Evolutionary conservation across 305 asterid genomes (phyloP), one percentile per base, ranked within the genome.

Genomic region (Fraxinus floribunda): DNA sequence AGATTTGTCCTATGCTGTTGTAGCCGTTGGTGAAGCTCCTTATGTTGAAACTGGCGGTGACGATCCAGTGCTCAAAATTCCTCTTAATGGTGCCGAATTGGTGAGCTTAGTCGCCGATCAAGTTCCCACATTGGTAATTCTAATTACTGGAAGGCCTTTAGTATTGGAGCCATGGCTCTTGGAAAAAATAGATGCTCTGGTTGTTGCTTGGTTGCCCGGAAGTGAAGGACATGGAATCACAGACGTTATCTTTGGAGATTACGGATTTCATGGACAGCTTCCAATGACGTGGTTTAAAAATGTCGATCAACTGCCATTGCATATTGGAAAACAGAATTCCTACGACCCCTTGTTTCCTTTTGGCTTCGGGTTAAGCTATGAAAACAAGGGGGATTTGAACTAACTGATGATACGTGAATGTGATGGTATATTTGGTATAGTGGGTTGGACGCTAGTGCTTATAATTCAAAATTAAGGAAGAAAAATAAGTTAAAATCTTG

Each of bases 181-280:
- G 83, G 93, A 90, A 7, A 92, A 91, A 84, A 86, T 86, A 18
- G 95, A 92, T 0, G 95, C 93, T 10, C 86, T 94, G 0, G 89
- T 93, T 52, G 94, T 95, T 76, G 97, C 97, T 44, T 94, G 98
- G 98, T 85, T 94, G 34, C 98, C 0, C 0, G 97, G 98, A 32
- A 93, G 87, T 79, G 97, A 94, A 90, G 96, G 97, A 38, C 82
- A 68, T 0, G 98, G 97, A 20, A 79, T 94, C 66, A 78, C 88
- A 3, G 97, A 94, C 79, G 96, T 89, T 32, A 88, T 94, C 15
- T 93, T 92, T 16, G 98, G 98, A 30, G 95, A 93, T 83, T 81
- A 87, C 72, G 94, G 84, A 8, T 94, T 93, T 80, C 92, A 89
- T 80, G 98, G 98, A 81, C 87, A 85, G 79, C 92, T 93, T 18